Evolutionary conservation across 345 rosid genomes (phyloP), one percentile per base, ranked within the genome.

Genomic region (Eucalyptus sideroxylon): DNA sequence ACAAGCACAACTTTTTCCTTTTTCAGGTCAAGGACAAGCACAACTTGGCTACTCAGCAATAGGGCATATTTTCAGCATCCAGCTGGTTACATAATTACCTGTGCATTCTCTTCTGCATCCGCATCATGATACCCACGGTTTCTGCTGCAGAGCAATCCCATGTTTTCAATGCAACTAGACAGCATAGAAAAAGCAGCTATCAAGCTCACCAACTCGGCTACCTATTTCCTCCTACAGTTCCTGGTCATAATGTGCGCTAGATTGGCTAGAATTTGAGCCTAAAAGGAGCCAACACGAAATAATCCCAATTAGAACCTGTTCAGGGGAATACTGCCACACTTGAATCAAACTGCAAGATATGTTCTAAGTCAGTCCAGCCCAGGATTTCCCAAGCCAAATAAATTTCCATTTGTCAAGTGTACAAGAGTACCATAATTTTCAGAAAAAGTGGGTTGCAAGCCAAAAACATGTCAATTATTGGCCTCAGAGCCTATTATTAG

Each of bases 101-200:
- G 99, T 86, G 95, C 93, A 91, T 93, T 95, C 94, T 96, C 99
- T 80, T 97, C 97, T 12, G 94, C 86, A 88, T 98, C 96, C 90
- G 97, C 95, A 44, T 95, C 96, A 92, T 88, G 93, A 92, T 91
- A 93, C 56, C 85, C 94, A 80, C 91, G 92, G 90, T 93, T 93
- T 95, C 93, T 96, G 90, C 99, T 96, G 94, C 99, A 98, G 91
- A 97, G 97, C 91, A 92, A 92, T 87, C 99, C 99, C 99, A 96
- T 96, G 88, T 93, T 93, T 88, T 95, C 92, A 89, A 92, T 87
- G 11, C 90, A 88, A 92, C 86, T 87, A 92, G 89, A 90, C 89
- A 88, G 97, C 96, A 94, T 93, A 91, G 93, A 93, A 92, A 87
- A 89, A 87, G 59, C 47, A 77, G 47, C 83, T 55, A 82, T 93